Evolutionary conservation across 2,329 filamentous ascomycete genomes (phyloP), one percentile per base, ranked within the genome.

Genomic region (Sclerotinia sclerotiorum): DNA sequence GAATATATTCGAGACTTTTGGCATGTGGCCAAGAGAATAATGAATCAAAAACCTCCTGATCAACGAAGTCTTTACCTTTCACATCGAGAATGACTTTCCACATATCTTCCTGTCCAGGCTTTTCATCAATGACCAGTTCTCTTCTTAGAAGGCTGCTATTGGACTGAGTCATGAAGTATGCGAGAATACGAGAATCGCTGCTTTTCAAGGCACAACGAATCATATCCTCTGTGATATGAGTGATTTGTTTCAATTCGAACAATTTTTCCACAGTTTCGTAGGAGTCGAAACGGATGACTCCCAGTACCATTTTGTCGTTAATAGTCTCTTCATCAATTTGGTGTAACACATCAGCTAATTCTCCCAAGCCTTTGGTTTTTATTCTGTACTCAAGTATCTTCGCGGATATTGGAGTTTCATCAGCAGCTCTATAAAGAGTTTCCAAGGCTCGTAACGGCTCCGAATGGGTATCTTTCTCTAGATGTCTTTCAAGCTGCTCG

Each of bases 81-180:
- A 11, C 19, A n/a, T n/a, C 19, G 11, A 55, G 29, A 35, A 55
- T 55, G 17, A 55, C 19, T 35, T 35, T 15, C 52, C 52, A 35
- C 19, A 35, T 5, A 1, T 11, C 10, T 1, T n/a, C 5, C 10
- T 10, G 11, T 6, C 0, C 10, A 35, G 10, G 52, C 19, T 0
- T 13, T 35, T 10, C 5, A 35, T n/a, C 2, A 13, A 55, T 35
- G 15, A 55, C 19, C 1, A n/a, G 21, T 8, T 35, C 19, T 15
- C 52, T 29, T 35, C 17, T 56, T n/a, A 39, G 29, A 5, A 2
- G 1, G 32, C 10, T 21, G 32, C 11, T 29, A 15, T 21, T 19
- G 5, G n/a, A 56, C n/a, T 35, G 54, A 1, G 19, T n/a, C 19
- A 56, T 56, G n/a, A 56, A 3, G 5, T 35, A 35, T 39, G 52